These are phyloP conservation scores for Coemansia aciculifera DNA, from an alignment of 192 early-diverging fungal species.

Conservation along the genomic window DNA sequence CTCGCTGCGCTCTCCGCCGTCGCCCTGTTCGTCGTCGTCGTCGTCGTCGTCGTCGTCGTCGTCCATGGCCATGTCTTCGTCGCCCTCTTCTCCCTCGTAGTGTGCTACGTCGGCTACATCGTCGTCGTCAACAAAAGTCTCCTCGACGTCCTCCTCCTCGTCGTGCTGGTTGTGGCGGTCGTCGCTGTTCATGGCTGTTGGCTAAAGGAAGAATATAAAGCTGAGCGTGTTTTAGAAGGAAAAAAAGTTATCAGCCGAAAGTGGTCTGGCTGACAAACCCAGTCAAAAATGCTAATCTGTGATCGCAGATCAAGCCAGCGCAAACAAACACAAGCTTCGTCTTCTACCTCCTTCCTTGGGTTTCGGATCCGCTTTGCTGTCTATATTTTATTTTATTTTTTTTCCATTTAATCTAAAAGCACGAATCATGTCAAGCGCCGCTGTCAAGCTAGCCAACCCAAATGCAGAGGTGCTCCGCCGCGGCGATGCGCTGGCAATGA, in stretches of 20 bases:
- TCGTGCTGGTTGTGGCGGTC: constrained; percentile 52
- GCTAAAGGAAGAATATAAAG: no score
- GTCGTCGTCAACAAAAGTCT: constrained; percentile 41
- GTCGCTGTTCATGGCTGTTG: constrained; percentile 29
- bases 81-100: constrained; percentile 53
- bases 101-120: constrained; percentile 57
- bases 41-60: constrained; percentile 56
- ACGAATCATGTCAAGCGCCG: constrained; percentile 59
- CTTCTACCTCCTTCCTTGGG: not conserved
- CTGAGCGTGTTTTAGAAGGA: not conserved
- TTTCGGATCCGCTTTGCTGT: not conserved
- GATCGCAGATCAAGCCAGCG: not conserved
- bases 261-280: not conserved
- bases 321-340: not conserved
- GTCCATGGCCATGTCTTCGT: constrained; percentile 9
- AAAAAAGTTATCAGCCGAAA: not conserved
- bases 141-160: constrained; percentile 57
- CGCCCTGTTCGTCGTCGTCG: constrained; percentile 54
- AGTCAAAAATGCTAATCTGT: not conserved
- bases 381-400: not conserved
- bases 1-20: constrained; percentile 13
- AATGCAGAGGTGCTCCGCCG: constrained; percentile 98
- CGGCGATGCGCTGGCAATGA: constrained; percentile 95
- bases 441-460: constrained; percentile 93
- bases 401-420: not conserved